Evolutionary conservation across 2,329 filamentous ascomycete species (phyloP).

Genomic region (Xylariaceae sp.): DNA sequence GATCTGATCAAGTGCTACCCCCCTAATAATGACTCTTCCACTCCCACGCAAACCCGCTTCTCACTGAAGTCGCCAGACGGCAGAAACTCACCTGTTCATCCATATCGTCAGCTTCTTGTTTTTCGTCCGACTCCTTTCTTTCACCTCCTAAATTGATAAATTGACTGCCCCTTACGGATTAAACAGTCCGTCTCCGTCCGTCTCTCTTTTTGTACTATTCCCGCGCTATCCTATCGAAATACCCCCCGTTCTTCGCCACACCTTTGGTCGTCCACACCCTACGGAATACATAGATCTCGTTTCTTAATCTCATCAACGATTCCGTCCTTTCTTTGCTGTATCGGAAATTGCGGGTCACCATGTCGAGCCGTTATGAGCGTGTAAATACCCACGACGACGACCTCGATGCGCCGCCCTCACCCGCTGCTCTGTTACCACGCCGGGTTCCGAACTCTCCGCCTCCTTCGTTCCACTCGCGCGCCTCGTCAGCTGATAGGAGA

Average conservation of each 20-base stretch:
- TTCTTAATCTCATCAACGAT: not conserved
- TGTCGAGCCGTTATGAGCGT: constrained; percentile 55
- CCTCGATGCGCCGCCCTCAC: constrained; percentile 31
- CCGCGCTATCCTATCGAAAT: not conserved
- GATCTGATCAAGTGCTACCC: not conserved
- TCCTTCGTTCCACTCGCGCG: constrained; percentile 83
- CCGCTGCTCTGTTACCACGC: constrained; percentile 31
- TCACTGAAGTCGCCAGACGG: not conserved
- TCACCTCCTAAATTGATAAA: not conserved
- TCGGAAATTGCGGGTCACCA: constrained; percentile 30
- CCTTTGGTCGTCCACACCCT: not conserved
- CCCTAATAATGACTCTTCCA: not conserved
- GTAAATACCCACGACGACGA: constrained; percentile 57
- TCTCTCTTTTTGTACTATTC: not conserved
- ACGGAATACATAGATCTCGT: not conserved
- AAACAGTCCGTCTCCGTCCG: not conserved
- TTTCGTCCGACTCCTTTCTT: constrained; percentile 3
- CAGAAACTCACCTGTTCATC: not conserved
- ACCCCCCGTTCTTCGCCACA: not conserved
- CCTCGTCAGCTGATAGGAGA: constrained; percentile 58
- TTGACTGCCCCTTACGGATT: not conserved
- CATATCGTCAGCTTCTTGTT: constrained; percentile 1
- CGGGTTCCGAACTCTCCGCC: constrained; percentile 56
- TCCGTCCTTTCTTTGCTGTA: not conserved
- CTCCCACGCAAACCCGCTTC: not conserved